Percentiles rank a stretch among this genome's conserved stretches.
phyloP scores from a whole-genome alignment of 176 grass and related monocot species.

The Alloteropsis semialata region DNA sequence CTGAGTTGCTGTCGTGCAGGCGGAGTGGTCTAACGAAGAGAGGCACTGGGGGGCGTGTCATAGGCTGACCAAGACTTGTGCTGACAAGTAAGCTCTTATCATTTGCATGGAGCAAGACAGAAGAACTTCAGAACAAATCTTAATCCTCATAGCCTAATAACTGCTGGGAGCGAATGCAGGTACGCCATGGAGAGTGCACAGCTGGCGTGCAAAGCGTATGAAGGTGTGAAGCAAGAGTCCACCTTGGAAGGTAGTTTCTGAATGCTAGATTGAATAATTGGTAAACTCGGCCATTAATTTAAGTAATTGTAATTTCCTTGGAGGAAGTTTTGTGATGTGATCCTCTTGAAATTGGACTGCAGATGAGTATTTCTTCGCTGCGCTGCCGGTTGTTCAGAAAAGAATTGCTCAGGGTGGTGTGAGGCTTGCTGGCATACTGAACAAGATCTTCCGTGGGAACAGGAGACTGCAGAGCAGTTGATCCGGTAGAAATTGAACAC shows the following conservation, averaged over 20 bases:
- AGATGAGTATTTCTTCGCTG: slow-evolving; percentile 55
- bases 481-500: no score
- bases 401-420: slow-evolving; percentile 55
- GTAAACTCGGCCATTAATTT: no score
- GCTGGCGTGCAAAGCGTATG: slow-evolving; percentile 39
- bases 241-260: slow-evolving; percentile 39
- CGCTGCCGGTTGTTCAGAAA: slow-evolving; percentile 40
- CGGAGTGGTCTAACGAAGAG: slow-evolving; percentile 42
- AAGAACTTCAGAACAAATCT: not conserved
- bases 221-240: slow-evolving; percentile 43
- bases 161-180: slow-evolving; percentile 9
- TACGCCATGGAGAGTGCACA: slow-evolving; percentile 47
- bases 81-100: slow-evolving; percentile 20
- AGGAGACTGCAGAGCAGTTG: slow-evolving; percentile 18
- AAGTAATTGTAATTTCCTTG: no score
- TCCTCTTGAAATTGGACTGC: not conserved
- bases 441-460: slow-evolving; percentile 29
- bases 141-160: not conserved
- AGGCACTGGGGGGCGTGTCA: slow-evolving; percentile 47
- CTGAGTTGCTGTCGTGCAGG: slow-evolving; percentile 7
- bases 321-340: not conserved
- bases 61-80: slow-evolving; percentile 33
- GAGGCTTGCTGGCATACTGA: slow-evolving; percentile 53
- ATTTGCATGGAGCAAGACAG: not conserved
- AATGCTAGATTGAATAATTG: no score